Evolutionary conservation across 164 flowering plant species (phyloP), one percentile per base, ranked within the genome.

Genomic region (Paratinospora sagittata): DNA sequence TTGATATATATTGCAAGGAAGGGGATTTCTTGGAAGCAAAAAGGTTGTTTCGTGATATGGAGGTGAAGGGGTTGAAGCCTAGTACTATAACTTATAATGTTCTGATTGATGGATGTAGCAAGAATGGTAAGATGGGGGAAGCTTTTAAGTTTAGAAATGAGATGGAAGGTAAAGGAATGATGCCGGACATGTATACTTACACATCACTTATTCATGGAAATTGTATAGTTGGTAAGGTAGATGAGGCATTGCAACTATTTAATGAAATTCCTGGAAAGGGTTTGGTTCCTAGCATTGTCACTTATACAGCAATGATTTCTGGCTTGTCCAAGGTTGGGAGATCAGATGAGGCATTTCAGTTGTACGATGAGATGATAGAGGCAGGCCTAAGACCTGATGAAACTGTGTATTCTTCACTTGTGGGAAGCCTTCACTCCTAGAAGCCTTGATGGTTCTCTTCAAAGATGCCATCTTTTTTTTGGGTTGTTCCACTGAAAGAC

Each of bases 321-420:
- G 91, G 93, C 8, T 77, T 93, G 75, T 84, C 93, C 2, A 87
- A 82, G 71, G 79, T 55, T n/a, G 96, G 92, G 49, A 86, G 89
- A 72, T 82, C 88, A 11, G 84, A 88, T 11, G 95, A 91, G 78
- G 93, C 96, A 36, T 90, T 87, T 73, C 74, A 52, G 65, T 76
- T 91, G 70, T 91, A 91, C 76, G 95, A 87, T 67, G 85, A 87
- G 77, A 87, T 93, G 97, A 84, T 68, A 47, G 76, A 77, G 60
- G 72, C 77, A 11, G 95, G 96, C 16, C 65, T 88, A 63, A 78
- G 63, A 3, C 89, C 96, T n/a, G 96, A 93, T 84, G 88, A 88
- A 39, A 77, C 74, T 21, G 82, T 86, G 11, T 89, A 86, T 75
- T 57, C 89, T 67, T 73, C 84, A 8, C 90, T 93, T 62, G 88